Base-by-base conservation (phyloP, 345 rosid species). In the Eucalyptus leucophloia region DNA sequence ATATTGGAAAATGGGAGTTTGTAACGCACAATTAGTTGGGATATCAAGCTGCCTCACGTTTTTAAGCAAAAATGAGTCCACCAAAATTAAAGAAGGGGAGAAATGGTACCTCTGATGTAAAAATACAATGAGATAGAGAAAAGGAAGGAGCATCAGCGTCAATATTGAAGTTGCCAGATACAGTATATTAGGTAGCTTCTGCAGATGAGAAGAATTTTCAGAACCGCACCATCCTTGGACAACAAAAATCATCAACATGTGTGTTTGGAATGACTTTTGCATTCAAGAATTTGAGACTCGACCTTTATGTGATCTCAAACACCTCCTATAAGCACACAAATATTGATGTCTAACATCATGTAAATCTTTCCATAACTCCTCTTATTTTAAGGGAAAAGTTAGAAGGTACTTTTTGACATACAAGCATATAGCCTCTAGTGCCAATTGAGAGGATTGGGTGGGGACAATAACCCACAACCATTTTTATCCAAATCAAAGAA, bases 121-220 rank as follows among this genome's bases (percentile, higher is more conserved):
- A 91, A 93, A 98, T 77, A 95, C 96, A 80, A 95, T 92, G 51
- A 96, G 92, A 91, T 96, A 97, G 94, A 98, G 94, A 89, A 98
- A 69, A 11, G 99, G 99, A 86, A 96, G 97, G 92, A 96, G 91
- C 98, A 97, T 96, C 96, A 96, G 87, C 81, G 95, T 95, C 94
- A 96, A 92, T 90, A 98, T 96, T 82, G 98, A 96, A 34, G 94
- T 89, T 42, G 98, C 97, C 86, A 98, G 91, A 93, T 95, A 98
- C 89, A 97, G 91, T 26, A 98, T 90, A 91, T 95, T 94, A 23
- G 94, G 88, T 88, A 89, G 90, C 94, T 96, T 96, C 99, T 96
- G 98, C 95, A 94, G 12, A 34, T 44, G 91, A 80, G 67, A 56
- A 89, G 87, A 45, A 51, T 6, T 44, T 62, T 81, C 37, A 89